Percentiles rank a stretch among this genome's conserved stretches.
Evolutionary conservation across 352 stramenopile species (phyloP).

Genomic region (Aphanomyces stellatus): DNA sequence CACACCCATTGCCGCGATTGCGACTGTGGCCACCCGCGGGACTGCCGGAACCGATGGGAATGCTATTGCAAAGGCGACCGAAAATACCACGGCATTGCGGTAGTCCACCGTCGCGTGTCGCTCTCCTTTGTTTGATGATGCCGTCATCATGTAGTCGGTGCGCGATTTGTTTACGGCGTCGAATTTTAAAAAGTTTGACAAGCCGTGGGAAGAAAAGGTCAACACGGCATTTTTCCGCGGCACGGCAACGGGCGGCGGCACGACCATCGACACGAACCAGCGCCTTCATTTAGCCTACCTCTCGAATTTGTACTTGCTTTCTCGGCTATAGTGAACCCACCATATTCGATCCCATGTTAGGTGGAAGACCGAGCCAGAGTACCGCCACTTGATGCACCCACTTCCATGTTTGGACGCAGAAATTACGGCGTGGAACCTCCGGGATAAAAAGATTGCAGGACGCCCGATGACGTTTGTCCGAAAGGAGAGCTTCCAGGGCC

Average conservation of each 20-base stretch:
- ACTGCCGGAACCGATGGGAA: constrained; percentile 74
- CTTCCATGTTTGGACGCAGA: constrained; percentile 93
- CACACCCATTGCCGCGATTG: constrained; percentile 78
- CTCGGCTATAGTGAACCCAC: neutral
- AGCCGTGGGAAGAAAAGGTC: constrained; percentile 94
- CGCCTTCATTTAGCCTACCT: constrained; percentile 88
- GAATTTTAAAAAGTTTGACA: constrained; percentile 96
- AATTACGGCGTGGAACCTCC: constrained; percentile 94
- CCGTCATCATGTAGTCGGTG: constrained; percentile 11
- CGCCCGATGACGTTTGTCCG: constrained; percentile 93
- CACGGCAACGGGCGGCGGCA: constrained; percentile 92
- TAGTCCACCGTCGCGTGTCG: constrained; percentile 13
- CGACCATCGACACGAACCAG: constrained; percentile 95
- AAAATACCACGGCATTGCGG: constrained; percentile 68
- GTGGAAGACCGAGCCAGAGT: constrained; percentile 85
- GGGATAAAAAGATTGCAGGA: constrained; percentile 94
- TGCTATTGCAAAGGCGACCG: constrained; percentile 62
- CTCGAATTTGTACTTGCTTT: constrained; percentile 36
- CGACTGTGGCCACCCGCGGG: constrained; percentile 42
- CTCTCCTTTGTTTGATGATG: neutral
- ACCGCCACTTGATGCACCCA: constrained; percentile 65
- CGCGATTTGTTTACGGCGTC: constrained; percentile 94
- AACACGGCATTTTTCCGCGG: constrained; percentile 97
- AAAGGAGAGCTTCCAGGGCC: constrained; percentile 36
- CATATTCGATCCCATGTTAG: constrained; percentile 10